Conservation (phyloP, 768 basidiomycete species). For the Neoboletus subvelutipes region DNA sequence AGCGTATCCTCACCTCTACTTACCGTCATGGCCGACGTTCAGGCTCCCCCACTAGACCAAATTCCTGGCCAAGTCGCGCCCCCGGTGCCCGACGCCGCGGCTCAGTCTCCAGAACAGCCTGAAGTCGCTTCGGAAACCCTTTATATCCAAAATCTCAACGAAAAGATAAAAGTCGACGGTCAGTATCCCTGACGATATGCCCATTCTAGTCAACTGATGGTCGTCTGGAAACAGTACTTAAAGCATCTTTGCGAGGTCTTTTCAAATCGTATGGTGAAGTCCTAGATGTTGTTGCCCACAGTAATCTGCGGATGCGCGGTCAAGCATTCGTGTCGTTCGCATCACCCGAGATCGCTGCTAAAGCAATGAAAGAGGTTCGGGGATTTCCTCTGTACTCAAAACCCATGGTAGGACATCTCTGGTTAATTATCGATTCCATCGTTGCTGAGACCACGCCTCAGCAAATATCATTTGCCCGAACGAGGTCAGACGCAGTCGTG, state of each 20-base stretch:
- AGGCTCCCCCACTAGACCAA: slow-evolving; percentile 31
- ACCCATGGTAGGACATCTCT: slow-evolving; percentile 71
- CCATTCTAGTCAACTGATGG: slow-evolving; percentile 9
- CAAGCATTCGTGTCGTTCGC: slow-evolving; percentile 97
- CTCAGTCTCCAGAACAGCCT: slow-evolving; percentile 30
- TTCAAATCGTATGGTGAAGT: slow-evolving; percentile 95
- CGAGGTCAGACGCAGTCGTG: slow-evolving; percentile 88
- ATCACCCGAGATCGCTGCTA: slow-evolving; percentile 76
- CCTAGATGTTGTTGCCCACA: slow-evolving; percentile 92
- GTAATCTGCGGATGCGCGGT: slow-evolving; percentile 94
- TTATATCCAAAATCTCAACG: slow-evolving; percentile 95
- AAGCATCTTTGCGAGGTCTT: slow-evolving; percentile 79
- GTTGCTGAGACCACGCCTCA: slow-evolving; percentile 32
- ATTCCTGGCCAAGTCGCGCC: slow-evolving; percentile 28
- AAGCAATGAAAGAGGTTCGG: slow-evolving; percentile 89
- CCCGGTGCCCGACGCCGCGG: slow-evolving; percentile 14
- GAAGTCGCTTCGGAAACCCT: slow-evolving; percentile 77
- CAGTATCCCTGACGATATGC: slow-evolving; percentile 11
- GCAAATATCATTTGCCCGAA: slow-evolving; percentile 94
- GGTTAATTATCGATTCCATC: not conserved
- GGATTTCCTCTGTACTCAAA: slow-evolving; percentile 96
- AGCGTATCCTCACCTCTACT: not conserved
- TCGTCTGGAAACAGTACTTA: slow-evolving; percentile 61
- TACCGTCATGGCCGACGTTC: slow-evolving; percentile 38
- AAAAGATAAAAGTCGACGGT: slow-evolving; percentile 87